These are phyloP conservation scores for Handroanthus guayacan DNA, from an alignment of 257 asterid species.

Conservation along the genomic window DNA sequence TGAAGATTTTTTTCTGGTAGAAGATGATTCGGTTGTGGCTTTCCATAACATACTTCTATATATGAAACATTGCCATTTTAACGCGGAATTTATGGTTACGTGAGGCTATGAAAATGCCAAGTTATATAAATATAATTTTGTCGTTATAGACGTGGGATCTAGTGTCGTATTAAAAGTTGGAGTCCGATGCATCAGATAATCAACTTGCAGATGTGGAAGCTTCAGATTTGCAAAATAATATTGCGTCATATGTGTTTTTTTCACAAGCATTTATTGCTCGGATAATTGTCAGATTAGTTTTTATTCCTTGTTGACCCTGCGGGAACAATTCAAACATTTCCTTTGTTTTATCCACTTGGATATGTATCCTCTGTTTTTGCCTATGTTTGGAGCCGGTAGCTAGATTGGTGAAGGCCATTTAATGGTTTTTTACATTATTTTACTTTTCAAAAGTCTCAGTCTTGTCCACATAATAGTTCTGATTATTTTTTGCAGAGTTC, in stretches of 20 bases:
- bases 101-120: slow-evolving; percentile 8
- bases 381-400: slow-evolving; percentile 21
- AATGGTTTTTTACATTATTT: slow-evolving; percentile 1
- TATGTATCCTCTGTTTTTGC: not conserved
- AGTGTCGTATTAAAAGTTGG: slow-evolving; percentile 2
- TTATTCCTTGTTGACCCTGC: not conserved
- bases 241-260: not conserved
- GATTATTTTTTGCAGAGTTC: not conserved
- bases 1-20: not conserved
- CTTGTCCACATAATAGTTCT: not conserved
- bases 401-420: not conserved
- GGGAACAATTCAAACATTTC: not conserved
- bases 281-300: not conserved
- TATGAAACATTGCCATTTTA: slow-evolving; percentile 12
- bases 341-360: slow-evolving; percentile 17
- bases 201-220: slow-evolving; percentile 13
- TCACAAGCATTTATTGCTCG: slow-evolving; percentile 14
- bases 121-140: slow-evolving; percentile 2
- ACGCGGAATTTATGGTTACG: not conserved
- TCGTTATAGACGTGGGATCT: slow-evolving; percentile 33
- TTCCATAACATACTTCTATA: slow-evolving; percentile 18
- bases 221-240: slow-evolving; percentile 10
- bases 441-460: not conserved
- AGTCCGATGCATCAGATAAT: slow-evolving; percentile 7
- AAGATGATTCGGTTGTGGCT: slow-evolving; percentile 5